Evolutionary conservation across 2,329 filamentous ascomycete genomes (phyloP).

Genomic region (Colletotrichum trifolii): DNA sequence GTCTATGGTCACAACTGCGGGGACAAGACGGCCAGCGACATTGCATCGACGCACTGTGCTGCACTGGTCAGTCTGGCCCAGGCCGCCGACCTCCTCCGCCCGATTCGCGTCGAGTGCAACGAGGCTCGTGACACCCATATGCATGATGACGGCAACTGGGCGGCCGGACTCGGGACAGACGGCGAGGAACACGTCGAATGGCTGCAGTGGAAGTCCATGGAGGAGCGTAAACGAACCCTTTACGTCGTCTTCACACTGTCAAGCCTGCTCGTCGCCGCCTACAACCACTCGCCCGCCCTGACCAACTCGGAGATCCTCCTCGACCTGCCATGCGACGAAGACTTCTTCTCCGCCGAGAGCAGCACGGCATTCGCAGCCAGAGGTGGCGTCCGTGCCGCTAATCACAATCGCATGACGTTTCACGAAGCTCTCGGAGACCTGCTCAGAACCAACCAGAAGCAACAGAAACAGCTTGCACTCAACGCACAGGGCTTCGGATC

Average conservation of each 20-base stretch:
- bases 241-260: slow-evolving; percentile 93
- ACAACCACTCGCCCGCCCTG: slow-evolving; percentile 90
- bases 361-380: slow-evolving; percentile 83
- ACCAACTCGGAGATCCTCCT: slow-evolving; percentile 94
- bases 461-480: slow-evolving; percentile 66
- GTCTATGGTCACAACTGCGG: slow-evolving; percentile 96
- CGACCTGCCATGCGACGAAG: slow-evolving; percentile 92
- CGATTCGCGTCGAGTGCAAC: slow-evolving; percentile 55
- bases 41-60: slow-evolving; percentile 91
- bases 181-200: slow-evolving; percentile 77
- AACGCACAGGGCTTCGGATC: slow-evolving; percentile 60
- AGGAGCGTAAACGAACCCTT: slow-evolving; percentile 93
- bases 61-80: slow-evolving; percentile 91
- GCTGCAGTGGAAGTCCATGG: slow-evolving; percentile 87
- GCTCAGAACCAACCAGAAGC: slow-evolving; percentile 78
- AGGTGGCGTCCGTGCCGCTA: slow-evolving; percentile 76
- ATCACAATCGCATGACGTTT: slow-evolving; percentile 80
- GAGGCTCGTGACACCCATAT: slow-evolving; percentile 68
- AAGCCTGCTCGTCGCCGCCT: slow-evolving; percentile 89
- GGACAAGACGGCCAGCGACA: slow-evolving; percentile 90
- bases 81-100: slow-evolving; percentile 78
- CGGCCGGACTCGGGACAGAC: slow-evolving; percentile 58
- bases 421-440: slow-evolving; percentile 84
- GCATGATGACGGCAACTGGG: slow-evolving; percentile 63
- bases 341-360: slow-evolving; percentile 86